Evolutionary conservation across 257 asterid species (phyloP).

Genomic region (Osmanthus fragrans): DNA sequence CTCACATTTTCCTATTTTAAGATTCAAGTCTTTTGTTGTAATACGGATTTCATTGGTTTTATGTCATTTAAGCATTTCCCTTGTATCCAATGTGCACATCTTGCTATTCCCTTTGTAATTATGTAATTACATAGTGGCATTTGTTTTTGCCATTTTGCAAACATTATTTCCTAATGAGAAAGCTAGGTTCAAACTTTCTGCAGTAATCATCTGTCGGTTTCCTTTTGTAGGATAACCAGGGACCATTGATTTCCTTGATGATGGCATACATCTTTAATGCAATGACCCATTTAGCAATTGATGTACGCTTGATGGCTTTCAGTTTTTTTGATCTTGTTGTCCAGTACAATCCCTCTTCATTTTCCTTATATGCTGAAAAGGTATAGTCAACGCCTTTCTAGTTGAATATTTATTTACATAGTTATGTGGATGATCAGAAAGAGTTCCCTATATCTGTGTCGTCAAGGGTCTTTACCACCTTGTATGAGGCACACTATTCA

Average conservation of each 20-base stretch:
- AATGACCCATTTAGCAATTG: conserved; percentile 77
- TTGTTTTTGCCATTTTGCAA: not conserved
- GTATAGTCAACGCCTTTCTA: conserved; percentile 35
- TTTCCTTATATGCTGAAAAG: conserved; percentile 77
- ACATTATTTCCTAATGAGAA: conserved; percentile 20
- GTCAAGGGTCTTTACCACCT: not conserved
- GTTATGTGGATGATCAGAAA: conserved; percentile 3
- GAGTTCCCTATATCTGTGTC: not conserved
- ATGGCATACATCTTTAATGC: conserved; percentile 83
- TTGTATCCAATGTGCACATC: conserved; percentile 14
- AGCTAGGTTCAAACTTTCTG: conserved; percentile 1
- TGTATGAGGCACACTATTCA: conserved; percentile 1
- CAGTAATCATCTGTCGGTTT: conserved; percentile 22
- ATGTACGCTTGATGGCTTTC: conserved; percentile 89
- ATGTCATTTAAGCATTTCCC: not conserved
- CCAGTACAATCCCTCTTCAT: conserved; percentile 73
- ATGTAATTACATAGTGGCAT: not conserved
- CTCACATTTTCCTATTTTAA: conserved; percentile 1
- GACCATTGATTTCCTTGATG: conserved; percentile 71
- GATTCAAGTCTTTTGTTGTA: conserved; percentile 5
- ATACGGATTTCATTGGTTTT: conserved; percentile 8
- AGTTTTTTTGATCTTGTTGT: conserved; percentile 75
- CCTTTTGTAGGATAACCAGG: conserved; percentile 75
- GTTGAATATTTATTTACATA: conserved; percentile 15
- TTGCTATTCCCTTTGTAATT: not conserved